Evolutionary conservation across 2,329 filamentous ascomycete species (phyloP), one percentile per base, ranked within the genome.

Genomic region (Trichoderma sp.): DNA sequence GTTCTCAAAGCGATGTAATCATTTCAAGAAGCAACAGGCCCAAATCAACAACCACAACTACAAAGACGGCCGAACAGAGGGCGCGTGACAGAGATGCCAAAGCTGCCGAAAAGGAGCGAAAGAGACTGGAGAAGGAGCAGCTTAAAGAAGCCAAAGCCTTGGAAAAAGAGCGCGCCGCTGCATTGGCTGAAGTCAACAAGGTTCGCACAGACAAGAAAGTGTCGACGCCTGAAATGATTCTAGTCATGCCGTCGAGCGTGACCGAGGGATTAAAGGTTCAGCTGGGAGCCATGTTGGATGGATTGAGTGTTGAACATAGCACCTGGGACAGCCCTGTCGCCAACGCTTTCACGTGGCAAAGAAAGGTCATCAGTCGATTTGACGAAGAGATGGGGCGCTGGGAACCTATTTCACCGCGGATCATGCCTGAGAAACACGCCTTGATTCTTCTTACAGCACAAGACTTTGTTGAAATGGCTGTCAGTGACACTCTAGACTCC

Each of bases 191-290:
- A 71, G 91, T 89, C 52, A 95, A 95, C 79, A 93, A 90, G 74
- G 80, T 90, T 11, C 88, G 88, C 63, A 88, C 87, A 0, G 89
- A 93, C 79, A 93, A 92, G 79, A 93, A 92, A 73, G 81, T 89
- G 0, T 91, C 91, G 0, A 87, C 89, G 0, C 85, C 85, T 0
- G 91, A 96, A 77, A 95, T 96, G 91, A 89, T 95, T 61, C 84
- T 93, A 1, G 87, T 92, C 73, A 81, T 95, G 28, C 86, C 91
- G 0, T 78, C 80, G 0, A 84, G 83, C 1, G 79, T 95, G 1
- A 79, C 85, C 26, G 77, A 83, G 0, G 81, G 78, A 0, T 75
- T 84, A 28, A 81, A 76, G 28, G 77, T 82, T 1, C 84, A 86
- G 58, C 77, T 86, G 5, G 79, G 84, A 66, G 77, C 81, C 0